These are phyloP conservation scores for Selenicereus undatus DNA, from an alignment of 148 eudicot genomes.

Conservation along the genomic window DNA sequence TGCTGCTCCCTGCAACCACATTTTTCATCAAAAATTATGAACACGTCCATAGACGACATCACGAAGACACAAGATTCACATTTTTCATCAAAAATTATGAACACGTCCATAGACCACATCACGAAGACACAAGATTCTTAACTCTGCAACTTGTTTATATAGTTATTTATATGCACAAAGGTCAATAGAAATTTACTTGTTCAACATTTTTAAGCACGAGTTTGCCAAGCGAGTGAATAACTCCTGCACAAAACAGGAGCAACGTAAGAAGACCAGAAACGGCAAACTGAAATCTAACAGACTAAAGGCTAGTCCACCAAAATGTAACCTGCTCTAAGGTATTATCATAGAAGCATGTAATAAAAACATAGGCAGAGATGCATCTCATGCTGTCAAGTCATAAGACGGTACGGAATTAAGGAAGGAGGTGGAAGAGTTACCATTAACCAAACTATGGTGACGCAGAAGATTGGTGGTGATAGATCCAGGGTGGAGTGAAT, in stretches of 20 bases:
- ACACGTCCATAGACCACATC: not conserved
- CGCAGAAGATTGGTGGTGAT: conserved; percentile 73
- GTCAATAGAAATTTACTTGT: conserved; percentile 44
- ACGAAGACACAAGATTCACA: not conserved
- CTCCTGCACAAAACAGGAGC: conserved; percentile 39
- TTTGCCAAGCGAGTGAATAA: conserved; percentile 47
- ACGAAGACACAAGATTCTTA: not conserved
- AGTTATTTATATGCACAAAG: conserved; percentile 3
- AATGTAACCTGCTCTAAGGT: not conserved
- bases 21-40: not conserved
- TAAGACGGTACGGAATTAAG: not conserved
- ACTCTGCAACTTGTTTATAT: not conserved
- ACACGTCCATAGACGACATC: not conserved
- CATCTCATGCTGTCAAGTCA: not conserved
- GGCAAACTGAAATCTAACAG: not conserved
- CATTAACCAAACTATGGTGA: conserved; percentile 48
- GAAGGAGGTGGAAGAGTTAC: conserved; percentile 28
- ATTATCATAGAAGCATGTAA: not conserved
- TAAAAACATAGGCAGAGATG: not conserved
- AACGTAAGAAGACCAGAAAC: not conserved
- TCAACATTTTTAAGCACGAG: conserved; percentile 54
- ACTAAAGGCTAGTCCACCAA: not conserved
- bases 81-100: not conserved
- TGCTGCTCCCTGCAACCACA: conserved; percentile 57
- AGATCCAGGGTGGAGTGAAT: conserved; percentile 87